Percentiles rank a stretch among this genome's conserved stretches.
phyloP scores from a whole-genome alignment of 257 asterid genomes.

The Solanum lycopersicoides region DNA sequence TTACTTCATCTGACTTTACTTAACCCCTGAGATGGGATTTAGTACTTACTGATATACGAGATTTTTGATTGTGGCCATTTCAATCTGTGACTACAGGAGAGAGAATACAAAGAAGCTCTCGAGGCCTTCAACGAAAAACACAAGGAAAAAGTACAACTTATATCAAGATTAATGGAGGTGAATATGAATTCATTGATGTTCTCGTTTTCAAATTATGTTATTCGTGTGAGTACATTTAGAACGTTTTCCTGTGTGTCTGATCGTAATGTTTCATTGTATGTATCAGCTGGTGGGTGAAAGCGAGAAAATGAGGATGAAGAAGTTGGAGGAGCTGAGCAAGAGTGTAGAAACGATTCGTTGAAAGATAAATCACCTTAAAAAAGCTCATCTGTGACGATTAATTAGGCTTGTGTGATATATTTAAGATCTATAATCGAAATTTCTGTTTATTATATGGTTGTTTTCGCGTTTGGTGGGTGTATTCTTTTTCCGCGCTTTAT shows the following conservation, averaged over 20 bases:
- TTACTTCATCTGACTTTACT: neutral
- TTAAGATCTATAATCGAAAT: slow-evolving; percentile 3
- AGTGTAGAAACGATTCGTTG: slow-evolving; percentile 19
- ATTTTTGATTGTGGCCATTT: neutral
- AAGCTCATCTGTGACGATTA: neutral
- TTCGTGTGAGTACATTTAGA: neutral
- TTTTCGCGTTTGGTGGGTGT: slow-evolving; percentile 1
- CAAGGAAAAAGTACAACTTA: slow-evolving; percentile 42
- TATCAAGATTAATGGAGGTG: slow-evolving; percentile 44
- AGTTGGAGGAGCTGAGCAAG: slow-evolving; percentile 60
- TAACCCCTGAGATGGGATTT: neutral
- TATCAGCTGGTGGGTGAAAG: slow-evolving; percentile 51
- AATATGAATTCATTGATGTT: neutral
- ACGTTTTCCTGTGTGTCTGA: neutral
- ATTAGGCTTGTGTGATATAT: slow-evolving; percentile 7
- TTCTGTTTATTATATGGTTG: neutral
- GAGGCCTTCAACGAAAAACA: slow-evolving; percentile 49
- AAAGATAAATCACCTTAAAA: neutral
- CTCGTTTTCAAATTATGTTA: neutral
- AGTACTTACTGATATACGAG: neutral
- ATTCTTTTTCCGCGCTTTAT: neutral
- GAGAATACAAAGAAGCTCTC: slow-evolving; percentile 47
- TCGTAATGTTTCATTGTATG: neutral
- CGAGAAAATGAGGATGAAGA: slow-evolving; percentile 44
- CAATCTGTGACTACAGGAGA: slow-evolving; percentile 23